These are phyloP conservation scores for Phytophthora pluvialis DNA, from an alignment of 352 stramenopile species.

Conservation along the genomic window DNA sequence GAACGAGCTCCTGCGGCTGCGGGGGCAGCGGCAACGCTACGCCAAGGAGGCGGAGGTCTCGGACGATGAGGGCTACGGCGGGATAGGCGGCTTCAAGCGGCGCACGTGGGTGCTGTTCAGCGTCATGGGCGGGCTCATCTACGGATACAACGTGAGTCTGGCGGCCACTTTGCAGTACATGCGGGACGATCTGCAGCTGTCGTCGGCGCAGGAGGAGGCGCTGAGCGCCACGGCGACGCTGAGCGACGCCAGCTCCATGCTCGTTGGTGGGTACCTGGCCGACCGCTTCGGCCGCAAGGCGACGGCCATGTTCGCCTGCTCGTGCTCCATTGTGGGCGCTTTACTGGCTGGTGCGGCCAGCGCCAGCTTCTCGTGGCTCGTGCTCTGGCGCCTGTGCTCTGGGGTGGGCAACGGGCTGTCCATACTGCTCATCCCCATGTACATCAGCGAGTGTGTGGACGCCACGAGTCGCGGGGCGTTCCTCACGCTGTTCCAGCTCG, in stretches of 20 bases:
- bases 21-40: slow-evolving; percentile 34
- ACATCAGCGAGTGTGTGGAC: slow-evolving; percentile 86
- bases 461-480: slow-evolving; percentile 64
- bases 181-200: slow-evolving; percentile 67
- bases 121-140: slow-evolving; percentile 84
- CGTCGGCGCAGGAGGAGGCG: slow-evolving; percentile 70
- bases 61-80: slow-evolving; percentile 7
- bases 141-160: slow-evolving; percentile 89
- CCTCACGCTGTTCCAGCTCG: slow-evolving; percentile 84
- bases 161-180: slow-evolving; percentile 86
- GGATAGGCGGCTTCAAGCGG: slow-evolving; percentile 42
- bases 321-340: slow-evolving; percentile 72
- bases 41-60: slow-evolving; percentile 7
- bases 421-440: slow-evolving; percentile 89
- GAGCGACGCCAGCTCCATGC: slow-evolving; percentile 82
- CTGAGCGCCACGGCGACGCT: slow-evolving; percentile 84
- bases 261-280: slow-evolving; percentile 71
- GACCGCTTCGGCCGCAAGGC: slow-evolving; percentile 77
- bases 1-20: slow-evolving; percentile 66
- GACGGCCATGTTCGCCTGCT: slow-evolving; percentile 76
- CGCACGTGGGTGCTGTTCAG: slow-evolving; percentile 83
- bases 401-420: slow-evolving; percentile 85
- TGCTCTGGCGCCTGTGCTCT: slow-evolving; percentile 73
- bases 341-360: slow-evolving; percentile 62
- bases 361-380: slow-evolving; percentile 62